Base-by-base conservation (phyloP, 768 basidiomycete genomes). In the Epithele typhae region DNA sequence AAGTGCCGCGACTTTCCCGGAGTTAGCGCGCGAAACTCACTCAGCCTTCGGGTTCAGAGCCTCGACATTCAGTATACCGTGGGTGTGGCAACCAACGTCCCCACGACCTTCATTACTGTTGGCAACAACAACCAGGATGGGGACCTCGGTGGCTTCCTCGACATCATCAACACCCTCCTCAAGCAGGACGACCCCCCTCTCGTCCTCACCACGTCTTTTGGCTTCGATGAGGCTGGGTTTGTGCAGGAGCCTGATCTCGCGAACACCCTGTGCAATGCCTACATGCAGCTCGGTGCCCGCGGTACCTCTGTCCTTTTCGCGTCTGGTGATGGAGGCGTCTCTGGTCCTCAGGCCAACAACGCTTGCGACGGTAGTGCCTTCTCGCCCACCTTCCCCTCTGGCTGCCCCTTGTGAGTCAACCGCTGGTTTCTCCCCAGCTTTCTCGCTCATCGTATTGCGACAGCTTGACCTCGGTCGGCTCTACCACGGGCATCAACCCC, bases 361-460 rank as follows among this genome's bases (percentile, higher is more conserved):
- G 64, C 63, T 54, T 64, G 63, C 58, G 85, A 86, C 52, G 68
- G 66, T 51, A 48, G 39, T 4, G 55, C 42, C 21, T 71, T 69
- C 60, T 40, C 66, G 5, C 61, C 64, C 11, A 63, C 64, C 9
- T 71, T 69, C 64, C 67, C 66, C 0, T 59, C 63, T 5, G 59
- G 61, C 18, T 69, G 69, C 46, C 65, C 68, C 11, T 68, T 52
- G 64, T 67, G 36, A 41, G 62, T 55, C 18, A 3, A 14, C 19
- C 9, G n/a, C n/a, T n/a, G n/a, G n/a, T n/a, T n/a, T n/a, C n/a
- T 25, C 42, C 14, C 21, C 3, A 17, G 6, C 18, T 7, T 9
- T 17, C 10, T 19, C 4, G 10, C n/a, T 23, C 15, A 8, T 14
- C 5, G 5, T 18, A 37, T 10, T 30, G 7, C 14, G 7, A 12